These are phyloP conservation scores for Penicillium sclerotigenum DNA, from an alignment of 2,329 filamentous ascomycete genomes.

Conservation along the genomic window DNA sequence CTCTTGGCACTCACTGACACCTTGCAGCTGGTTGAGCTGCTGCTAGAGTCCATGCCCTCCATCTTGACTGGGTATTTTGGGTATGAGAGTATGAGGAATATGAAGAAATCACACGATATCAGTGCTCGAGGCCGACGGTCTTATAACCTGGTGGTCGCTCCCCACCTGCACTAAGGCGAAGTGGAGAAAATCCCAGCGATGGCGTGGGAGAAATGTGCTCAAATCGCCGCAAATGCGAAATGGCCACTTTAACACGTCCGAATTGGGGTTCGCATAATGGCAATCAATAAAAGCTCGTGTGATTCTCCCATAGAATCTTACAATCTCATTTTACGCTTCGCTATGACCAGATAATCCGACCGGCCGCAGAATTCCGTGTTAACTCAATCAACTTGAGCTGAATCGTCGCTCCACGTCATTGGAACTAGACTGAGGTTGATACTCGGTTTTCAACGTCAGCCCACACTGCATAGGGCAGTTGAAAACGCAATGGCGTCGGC, in stretches of 20 bases:
- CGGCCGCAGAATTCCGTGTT: background rate
- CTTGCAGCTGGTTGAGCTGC: conserved; percentile 22
- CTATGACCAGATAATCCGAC: background rate
- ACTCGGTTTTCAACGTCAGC: background rate
- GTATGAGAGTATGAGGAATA: background rate
- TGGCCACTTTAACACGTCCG: background rate
- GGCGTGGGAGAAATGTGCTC: conserved; percentile 18
- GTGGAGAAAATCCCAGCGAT: conserved; percentile 10
- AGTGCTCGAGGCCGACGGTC: background rate
- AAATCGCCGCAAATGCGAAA: conserved; percentile 15
- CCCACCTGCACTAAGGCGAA: background rate
- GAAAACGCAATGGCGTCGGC: conserved; percentile 10
- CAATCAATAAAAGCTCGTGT: background rate
- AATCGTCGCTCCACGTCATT: background rate
- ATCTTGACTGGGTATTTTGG: conserved; percentile 4
- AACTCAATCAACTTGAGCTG: background rate
- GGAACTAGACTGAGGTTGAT: background rate
- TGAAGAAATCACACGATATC: background rate
- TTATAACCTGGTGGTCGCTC: conserved; percentile 5
- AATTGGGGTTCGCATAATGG: background rate
- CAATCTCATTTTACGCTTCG: background rate
- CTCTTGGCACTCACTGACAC: conserved; percentile 28
- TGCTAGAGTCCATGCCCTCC: conserved; percentile 21
- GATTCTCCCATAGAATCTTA: background rate
- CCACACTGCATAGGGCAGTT: background rate